Evolutionary conservation across 176 grass and related monocot species (phyloP).

Genomic region (Phyllostachys edulis): DNA sequence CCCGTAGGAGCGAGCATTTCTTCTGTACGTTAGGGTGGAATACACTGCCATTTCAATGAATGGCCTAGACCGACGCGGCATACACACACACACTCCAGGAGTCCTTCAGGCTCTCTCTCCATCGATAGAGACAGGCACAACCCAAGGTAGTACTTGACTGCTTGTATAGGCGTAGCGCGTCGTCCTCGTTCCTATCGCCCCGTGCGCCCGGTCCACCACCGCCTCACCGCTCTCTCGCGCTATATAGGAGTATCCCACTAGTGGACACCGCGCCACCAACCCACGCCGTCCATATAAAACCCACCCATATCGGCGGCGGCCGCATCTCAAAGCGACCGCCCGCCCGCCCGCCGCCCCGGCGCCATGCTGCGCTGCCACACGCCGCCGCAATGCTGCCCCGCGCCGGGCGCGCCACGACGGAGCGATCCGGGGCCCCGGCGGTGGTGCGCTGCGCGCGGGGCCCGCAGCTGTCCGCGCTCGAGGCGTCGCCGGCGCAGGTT

Average conservation of each 20-base stretch:
- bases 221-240: no score
- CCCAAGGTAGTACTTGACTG: not conserved
- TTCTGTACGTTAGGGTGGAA: no score
- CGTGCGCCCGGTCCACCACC: constrained; percentile 29
- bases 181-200: constrained; percentile 54
- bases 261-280: not conserved
- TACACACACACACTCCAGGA: fast-evolving
- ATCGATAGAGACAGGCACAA: not conserved
- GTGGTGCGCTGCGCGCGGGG: constrained; percentile 22
- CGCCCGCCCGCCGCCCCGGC: not conserved
- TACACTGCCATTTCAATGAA: no score
- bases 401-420: constrained; percentile 20
- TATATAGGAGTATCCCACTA: not conserved
- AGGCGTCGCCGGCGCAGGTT: constrained; percentile 24
- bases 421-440: not conserved
- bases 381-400: constrained; percentile 47
- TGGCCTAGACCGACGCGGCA: no score
- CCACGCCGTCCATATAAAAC: constrained; percentile 5
- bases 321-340: not conserved
- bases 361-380: constrained; percentile 57
- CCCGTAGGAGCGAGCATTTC: not conserved
- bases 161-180: not conserved
- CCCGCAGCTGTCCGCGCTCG: constrained; percentile 23
- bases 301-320: constrained; percentile 24
- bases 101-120: no score